These are phyloP conservation scores for Aspergillus bombycis DNA, from an alignment of 2,329 filamentous ascomycete genomes.

Conservation along the genomic window DNA sequence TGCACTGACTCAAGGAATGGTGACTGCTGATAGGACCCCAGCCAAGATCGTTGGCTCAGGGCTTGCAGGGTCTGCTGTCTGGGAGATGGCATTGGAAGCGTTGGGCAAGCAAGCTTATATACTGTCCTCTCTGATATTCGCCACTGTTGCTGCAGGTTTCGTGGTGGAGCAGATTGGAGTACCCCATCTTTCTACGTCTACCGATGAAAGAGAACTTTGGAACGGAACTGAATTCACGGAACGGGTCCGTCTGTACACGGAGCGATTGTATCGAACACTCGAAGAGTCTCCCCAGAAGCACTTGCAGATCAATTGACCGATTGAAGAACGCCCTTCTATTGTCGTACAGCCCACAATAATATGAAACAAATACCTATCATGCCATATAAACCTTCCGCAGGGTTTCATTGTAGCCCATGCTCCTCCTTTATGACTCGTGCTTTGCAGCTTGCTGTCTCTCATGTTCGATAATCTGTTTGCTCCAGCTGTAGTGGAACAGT, in stretches of 20 bases:
- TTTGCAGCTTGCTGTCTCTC: constrained; percentile 56
- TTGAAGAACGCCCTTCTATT: constrained; percentile 43
- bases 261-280: constrained; percentile 43
- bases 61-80: constrained; percentile 57
- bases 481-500: constrained; percentile 59
- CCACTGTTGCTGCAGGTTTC: constrained; percentile 82
- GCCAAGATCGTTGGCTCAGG: constrained; percentile 34
- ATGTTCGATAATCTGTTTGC: constrained; percentile 70
- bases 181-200: constrained; percentile 52
- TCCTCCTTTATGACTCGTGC: constrained; percentile 39
- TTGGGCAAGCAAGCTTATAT: constrained; percentile 53
- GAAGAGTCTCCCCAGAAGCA: constrained; percentile 42
- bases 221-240: constrained; percentile 49
- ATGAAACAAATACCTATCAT: constrained; percentile 36
- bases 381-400: constrained; percentile 26
- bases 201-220: constrained; percentile 44
- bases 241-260: constrained; percentile 49
- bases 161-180: constrained; percentile 93
- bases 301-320: constrained; percentile 41
- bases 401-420: constrained; percentile 16
- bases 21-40: constrained; percentile 44
- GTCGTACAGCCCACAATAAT: constrained; percentile 41
- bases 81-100: constrained; percentile 43
- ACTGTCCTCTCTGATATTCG: constrained; percentile 75
- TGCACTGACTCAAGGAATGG: constrained; percentile 60